Evolutionary conservation across 768 basidiomycete species (phyloP).

Genomic region (Lactarius akahatsu): DNA sequence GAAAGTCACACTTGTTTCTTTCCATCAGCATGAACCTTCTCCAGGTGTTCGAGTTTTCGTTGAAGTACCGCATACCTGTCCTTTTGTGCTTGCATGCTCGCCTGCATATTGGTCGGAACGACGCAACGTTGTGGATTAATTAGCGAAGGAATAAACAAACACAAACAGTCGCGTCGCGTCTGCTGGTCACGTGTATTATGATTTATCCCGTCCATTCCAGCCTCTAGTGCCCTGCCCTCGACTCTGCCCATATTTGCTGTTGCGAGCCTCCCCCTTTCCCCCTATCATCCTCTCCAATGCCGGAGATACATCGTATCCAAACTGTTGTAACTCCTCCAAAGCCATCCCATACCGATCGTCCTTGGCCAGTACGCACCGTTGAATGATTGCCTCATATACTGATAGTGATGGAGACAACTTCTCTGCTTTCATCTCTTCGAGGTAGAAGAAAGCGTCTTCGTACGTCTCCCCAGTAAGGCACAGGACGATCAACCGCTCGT

Average conservation of each 20-base stretch:
- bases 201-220: too few relatives aligned
- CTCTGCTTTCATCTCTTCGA: slow-evolving; percentile 82
- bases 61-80: slow-evolving; percentile 59
- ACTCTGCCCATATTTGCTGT: background rate
- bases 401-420: slow-evolving; percentile 50
- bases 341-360: slow-evolving; percentile 68
- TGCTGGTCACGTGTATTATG: slow-evolving; percentile 12
- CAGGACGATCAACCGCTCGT: slow-evolving; percentile 64
- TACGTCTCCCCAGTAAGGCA: slow-evolving; percentile 70
- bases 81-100: slow-evolving; percentile 11
- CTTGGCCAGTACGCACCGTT: slow-evolving; percentile 51
- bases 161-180: slow-evolving; percentile 27
- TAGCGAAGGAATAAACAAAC: slow-evolving; percentile 9
- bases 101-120: slow-evolving; percentile 14
- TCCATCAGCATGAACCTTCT: slow-evolving; percentile 59
- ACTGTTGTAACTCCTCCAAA: slow-evolving; percentile 66
- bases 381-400: slow-evolving; percentile 60
- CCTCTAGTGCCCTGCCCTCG: too few relatives aligned
- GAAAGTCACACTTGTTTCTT: slow-evolving; percentile 57
- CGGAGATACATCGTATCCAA: slow-evolving; percentile 47
- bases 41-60: slow-evolving; percentile 62
- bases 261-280: slow-evolving; percentile 20
- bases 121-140: background rate
- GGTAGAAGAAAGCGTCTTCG: slow-evolving; percentile 85
- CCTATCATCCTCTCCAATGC: slow-evolving; percentile 38